These are phyloP conservation scores for Nicotiana sylvestris DNA, from an alignment of 257 asterid genomes.

Conservation along the genomic window DNA sequence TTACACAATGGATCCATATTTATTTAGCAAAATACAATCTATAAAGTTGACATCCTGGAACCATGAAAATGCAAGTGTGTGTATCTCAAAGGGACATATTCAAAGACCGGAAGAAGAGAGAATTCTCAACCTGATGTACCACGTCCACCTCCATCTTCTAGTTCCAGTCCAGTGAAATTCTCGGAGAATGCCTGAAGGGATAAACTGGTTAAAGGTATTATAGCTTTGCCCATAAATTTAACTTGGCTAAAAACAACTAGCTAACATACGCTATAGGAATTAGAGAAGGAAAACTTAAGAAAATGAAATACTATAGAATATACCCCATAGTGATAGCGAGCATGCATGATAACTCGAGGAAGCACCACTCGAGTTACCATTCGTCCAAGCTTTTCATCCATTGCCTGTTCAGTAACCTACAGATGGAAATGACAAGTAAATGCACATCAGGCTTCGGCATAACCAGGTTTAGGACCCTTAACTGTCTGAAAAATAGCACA, in stretches of 20 bases:
- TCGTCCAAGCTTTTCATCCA: constrained; percentile 87
- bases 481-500: not conserved
- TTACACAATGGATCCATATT: not conserved
- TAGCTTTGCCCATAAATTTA: not conserved
- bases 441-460: not conserved
- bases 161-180: constrained; percentile 93
- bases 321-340: constrained; percentile 93
- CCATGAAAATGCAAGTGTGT: not conserved
- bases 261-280: not conserved
- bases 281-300: constrained; percentile 3
- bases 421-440: constrained; percentile 6
- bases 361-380: constrained; percentile 81
- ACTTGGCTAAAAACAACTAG: not conserved
- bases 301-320: not conserved
- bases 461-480: not conserved
- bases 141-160: constrained; percentile 98
- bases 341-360: constrained; percentile 90
- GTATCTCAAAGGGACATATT: not conserved
- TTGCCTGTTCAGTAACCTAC: constrained; percentile 72
- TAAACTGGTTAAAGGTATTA: constrained; percentile 6
- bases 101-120: not conserved
- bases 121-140: constrained; percentile 77
- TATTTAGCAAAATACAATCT: not conserved
- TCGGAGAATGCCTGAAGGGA: constrained; percentile 71
- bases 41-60: not conserved